Percentiles rank a stretch among this genome's conserved stretches.
These are phyloP conservation scores for Saposhnikovia divaricata DNA, from an alignment of 129 eudicot genomes.

Conservation along the genomic window DNA sequence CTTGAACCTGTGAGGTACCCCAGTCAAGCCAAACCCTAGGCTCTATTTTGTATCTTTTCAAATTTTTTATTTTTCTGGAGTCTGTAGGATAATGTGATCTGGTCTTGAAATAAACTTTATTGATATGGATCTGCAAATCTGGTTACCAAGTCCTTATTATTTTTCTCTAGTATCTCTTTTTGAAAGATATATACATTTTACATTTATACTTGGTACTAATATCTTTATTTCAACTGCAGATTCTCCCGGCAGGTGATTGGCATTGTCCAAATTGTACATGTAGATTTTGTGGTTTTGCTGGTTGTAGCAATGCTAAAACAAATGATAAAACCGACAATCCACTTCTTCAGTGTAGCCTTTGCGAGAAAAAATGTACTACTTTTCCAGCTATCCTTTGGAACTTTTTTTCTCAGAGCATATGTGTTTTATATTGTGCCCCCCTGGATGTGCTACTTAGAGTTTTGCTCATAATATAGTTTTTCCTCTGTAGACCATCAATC, in stretches of 20 bases:
- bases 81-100: neutral
- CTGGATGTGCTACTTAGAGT: neutral
- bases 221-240: conserved; percentile 25
- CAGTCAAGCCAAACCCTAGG: neutral
- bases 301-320: conserved; percentile 15
- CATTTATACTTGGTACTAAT: neutral
- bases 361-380: conserved; percentile 43
- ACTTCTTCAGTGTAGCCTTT: conserved; percentile 31
- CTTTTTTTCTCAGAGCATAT: neutral
- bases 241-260: conserved; percentile 66
- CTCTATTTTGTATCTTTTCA: neutral
- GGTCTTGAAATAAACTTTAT: neutral
- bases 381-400: neutral
- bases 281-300: conserved; percentile 42
- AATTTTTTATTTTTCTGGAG: neutral
- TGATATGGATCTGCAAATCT: neutral
- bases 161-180: neutral
- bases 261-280: conserved; percentile 60
- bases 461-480: conserved; percentile 2
- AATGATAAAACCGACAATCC: conserved; percentile 13
- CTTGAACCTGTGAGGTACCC: neutral
- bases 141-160: neutral
- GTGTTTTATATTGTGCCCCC: neutral
- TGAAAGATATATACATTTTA: neutral
- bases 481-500: conserved; percentile 35